phyloP scores from a whole-genome alignment of 1,284 basidiomycete genomes.

The Porogramme epimiltina region DNA sequence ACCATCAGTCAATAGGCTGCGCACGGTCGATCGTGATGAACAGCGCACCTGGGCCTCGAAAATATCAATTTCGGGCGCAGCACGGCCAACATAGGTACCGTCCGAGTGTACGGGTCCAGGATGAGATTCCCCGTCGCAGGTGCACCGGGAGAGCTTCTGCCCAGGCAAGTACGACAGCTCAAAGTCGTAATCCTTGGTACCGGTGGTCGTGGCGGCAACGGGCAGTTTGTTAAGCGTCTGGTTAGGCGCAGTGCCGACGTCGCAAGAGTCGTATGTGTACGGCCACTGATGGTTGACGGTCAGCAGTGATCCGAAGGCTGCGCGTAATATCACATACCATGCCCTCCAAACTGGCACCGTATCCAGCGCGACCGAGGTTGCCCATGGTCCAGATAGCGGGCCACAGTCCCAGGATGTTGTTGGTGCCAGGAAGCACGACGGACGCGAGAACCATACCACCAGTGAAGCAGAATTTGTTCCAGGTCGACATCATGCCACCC shows the following conservation, averaged over 20 bases:
- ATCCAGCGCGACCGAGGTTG: slow-evolving; percentile 59
- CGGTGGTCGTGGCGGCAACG: slow-evolving; percentile 40
- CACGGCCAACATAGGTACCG: slow-evolving; percentile 71
- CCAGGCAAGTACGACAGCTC: slow-evolving; percentile 75
- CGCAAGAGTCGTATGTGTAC: slow-evolving; percentile 59
- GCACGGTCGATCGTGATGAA: not conserved
- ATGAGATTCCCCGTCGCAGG: slow-evolving; percentile 80
- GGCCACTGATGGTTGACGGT: slow-evolving; percentile 40
- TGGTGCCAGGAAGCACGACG: slow-evolving; percentile 81
- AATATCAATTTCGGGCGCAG: slow-evolving; percentile 87
- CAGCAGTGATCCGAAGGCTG: not conserved
- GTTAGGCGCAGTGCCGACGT: slow-evolving; percentile 59
- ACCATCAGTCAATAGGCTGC: slow-evolving; percentile 5
- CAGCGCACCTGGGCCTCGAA: slow-evolving; percentile 51
- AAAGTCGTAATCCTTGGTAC: slow-evolving; percentile 35
- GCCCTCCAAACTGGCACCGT: slow-evolving; percentile 61
- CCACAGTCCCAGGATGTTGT: slow-evolving; percentile 55
- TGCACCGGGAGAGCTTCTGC: slow-evolving; percentile 79
- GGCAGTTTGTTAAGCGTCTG: slow-evolving; percentile 45
- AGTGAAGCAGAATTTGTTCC: slow-evolving; percentile 97
- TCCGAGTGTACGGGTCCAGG: slow-evolving; percentile 72
- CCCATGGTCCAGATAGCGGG: slow-evolving; percentile 60
- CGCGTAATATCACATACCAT: slow-evolving; percentile 30
- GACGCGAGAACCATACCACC: slow-evolving; percentile 76
- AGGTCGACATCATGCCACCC: slow-evolving; percentile 71